phyloP scores from a whole-genome alignment of 768 basidiomycete genomes.

The Lactarius indigo region DNA sequence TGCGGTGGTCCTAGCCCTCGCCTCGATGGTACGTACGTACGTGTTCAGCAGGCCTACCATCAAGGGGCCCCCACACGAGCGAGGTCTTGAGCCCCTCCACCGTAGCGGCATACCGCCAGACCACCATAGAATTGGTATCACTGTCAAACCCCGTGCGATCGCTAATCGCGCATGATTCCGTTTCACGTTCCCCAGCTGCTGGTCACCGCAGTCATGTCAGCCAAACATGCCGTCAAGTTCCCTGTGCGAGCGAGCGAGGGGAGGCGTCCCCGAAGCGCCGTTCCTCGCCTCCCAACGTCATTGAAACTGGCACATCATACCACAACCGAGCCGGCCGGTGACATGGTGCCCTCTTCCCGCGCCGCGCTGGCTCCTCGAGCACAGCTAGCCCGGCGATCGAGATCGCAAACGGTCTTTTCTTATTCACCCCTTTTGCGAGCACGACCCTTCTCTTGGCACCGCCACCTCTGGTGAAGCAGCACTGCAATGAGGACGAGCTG shows the following conservation, averaged over 20 bases:
- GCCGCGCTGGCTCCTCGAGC: conserved; percentile 14
- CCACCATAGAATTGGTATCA: neutral
- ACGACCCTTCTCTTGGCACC: conserved; percentile 3
- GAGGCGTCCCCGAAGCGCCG: neutral
- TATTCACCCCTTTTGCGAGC: neutral
- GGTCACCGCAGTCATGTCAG: neutral
- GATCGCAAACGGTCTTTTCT: neutral
- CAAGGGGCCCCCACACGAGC: neutral
- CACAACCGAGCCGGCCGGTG: neutral
- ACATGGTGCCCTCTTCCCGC: neutral
- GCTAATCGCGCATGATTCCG: neutral
- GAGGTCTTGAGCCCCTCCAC: neutral
- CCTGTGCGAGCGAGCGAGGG: neutral
- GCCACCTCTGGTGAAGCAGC: conserved; percentile 2
- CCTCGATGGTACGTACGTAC: neutral
- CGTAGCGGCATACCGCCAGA: neutral
- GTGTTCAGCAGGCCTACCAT: neutral
- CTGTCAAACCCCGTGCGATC: neutral
- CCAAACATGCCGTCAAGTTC: neutral
- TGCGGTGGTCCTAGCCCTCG: neutral
- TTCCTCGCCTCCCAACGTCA: neutral
- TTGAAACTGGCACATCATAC: neutral
- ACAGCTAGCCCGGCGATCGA: neutral
- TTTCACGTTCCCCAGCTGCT: neutral
- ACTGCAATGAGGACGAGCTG: conserved; percentile 10